Evolutionary conservation across 495 filamentous ascomycete genomes (phyloP).

Genomic region (Penicillium crystallinum): DNA sequence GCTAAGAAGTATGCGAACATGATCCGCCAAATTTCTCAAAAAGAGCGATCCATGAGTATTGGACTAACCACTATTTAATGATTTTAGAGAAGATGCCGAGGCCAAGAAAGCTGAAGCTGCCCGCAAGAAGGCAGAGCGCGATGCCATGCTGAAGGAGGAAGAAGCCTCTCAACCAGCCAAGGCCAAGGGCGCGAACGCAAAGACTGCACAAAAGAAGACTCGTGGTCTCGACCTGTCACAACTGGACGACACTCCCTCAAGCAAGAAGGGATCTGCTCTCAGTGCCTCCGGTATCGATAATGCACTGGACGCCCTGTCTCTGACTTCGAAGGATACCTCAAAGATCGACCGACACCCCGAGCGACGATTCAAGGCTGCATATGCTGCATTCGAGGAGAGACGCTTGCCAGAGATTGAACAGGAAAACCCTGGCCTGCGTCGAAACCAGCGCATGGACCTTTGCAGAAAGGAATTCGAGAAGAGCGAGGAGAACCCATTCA

Average conservation of each 20-base stretch:
- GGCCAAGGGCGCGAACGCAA: slow-evolving; percentile 53
- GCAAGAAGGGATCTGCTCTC: slow-evolving; percentile 49
- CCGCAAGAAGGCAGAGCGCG: slow-evolving; percentile 82
- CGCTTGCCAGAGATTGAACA: slow-evolving; percentile 76
- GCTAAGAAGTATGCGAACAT: slow-evolving; percentile 70
- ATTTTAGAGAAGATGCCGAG: slow-evolving; percentile 69
- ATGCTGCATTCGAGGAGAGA: slow-evolving; percentile 79
- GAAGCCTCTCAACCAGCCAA: slow-evolving; percentile 59
- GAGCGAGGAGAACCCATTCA: slow-evolving; percentile 89
- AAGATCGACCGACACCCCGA: slow-evolving; percentile 87
- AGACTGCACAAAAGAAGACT: slow-evolving; percentile 63
- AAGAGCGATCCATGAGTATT: not conserved
- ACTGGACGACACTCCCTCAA: slow-evolving; percentile 50
- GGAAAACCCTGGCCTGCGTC: slow-evolving; percentile 71
- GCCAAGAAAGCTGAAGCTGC: slow-evolving; percentile 81
- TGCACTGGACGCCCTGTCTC: slow-evolving; percentile 73
- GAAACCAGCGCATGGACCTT: slow-evolving; percentile 72
- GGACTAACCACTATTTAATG: slow-evolving; percentile 11
- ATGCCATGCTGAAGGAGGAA: slow-evolving; percentile 77
- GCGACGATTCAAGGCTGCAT: slow-evolving; percentile 80
- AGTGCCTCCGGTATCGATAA: slow-evolving; percentile 87
- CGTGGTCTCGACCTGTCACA: slow-evolving; percentile 64
- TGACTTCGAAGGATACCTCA: slow-evolving; percentile 49
- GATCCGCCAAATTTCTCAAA: not conserved
- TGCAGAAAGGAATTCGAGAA: slow-evolving; percentile 88